A percentile compares a stretch with the other conserved stretches of the same genome.
Evolutionary conservation across 2,329 filamentous ascomycete species (phyloP).

Genomic region (Fusarium napiforme): DNA sequence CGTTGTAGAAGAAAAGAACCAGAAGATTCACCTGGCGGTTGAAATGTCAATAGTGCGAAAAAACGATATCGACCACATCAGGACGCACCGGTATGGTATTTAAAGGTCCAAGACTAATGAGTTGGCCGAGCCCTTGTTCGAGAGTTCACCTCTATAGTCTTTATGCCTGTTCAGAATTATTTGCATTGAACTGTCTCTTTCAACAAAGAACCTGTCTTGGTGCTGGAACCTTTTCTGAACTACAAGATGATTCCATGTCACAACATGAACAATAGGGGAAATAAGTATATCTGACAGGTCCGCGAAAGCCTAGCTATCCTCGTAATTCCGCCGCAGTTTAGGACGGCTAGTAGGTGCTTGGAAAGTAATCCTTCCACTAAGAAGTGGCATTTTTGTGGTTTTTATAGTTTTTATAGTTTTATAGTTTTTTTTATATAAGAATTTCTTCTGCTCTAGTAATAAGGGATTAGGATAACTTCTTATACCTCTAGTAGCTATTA

Average conservation of each 20-base stretch:
- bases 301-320: too few relatives aligned
- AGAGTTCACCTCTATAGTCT: neutral
- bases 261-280: neutral
- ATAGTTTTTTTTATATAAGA: too few relatives aligned
- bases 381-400: too few relatives aligned
- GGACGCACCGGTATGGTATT: neutral
- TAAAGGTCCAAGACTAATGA: neutral
- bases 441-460: too few relatives aligned
- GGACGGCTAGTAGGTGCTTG: too few relatives aligned
- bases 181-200: neutral
- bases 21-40: neutral
- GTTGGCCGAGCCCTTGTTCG: accelerated
- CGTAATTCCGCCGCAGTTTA: too few relatives aligned
- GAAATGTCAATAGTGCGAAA: accelerated
- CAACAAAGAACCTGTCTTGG: neutral
- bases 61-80: accelerated
- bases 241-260: accelerated
- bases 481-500: too few relatives aligned
- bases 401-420: too few relatives aligned
- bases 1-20: too few relatives aligned
- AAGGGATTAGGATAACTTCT: too few relatives aligned
- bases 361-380: too few relatives aligned
- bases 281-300: too few relatives aligned
- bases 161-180: neutral
- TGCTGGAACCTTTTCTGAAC: neutral